Evolutionary conservation across 768 basidiomycete species (phyloP).

Genomic region (Holtermanniella nyarrowii): DNA sequence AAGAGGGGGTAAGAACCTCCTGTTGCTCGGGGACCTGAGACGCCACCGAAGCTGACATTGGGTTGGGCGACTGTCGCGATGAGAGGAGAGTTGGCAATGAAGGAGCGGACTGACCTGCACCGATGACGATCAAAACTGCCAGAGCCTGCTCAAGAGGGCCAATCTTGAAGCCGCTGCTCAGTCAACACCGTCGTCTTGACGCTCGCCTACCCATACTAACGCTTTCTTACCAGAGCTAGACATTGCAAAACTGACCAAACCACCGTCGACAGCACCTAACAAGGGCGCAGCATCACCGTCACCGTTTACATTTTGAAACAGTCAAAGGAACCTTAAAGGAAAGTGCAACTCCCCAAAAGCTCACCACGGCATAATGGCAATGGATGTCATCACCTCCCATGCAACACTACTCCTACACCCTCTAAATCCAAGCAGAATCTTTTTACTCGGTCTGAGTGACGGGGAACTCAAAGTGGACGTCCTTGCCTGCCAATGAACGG

Average conservation of each 20-base stretch:
- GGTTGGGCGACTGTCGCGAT: neutral
- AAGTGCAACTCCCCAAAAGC: no score
- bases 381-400: neutral
- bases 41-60: slow-evolving; percentile 1
- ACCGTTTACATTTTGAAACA: no score
- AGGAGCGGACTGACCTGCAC: slow-evolving; percentile 16
- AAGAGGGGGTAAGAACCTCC: slow-evolving; percentile 21
- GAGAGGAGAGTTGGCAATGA: neutral
- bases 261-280: no score
- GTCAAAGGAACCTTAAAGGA: no score
- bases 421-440: neutral
- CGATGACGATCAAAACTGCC: slow-evolving; percentile 29
- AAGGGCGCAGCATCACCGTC: no score
- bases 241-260: no score
- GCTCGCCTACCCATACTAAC: no score
- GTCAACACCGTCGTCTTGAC: no score
- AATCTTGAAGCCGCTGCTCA: slow-evolving; percentile 17
- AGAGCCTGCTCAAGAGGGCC: slow-evolving; percentile 36
- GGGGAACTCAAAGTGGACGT: slow-evolving; percentile 51
- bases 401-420: neutral
- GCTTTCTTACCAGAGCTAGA: no score
- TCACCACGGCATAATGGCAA: neutral
- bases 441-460: slow-evolving; percentile 23
- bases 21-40: slow-evolving; percentile 7
- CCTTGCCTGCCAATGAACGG: slow-evolving; percentile 86